phyloP scores from a whole-genome alignment of 2,329 filamentous ascomycete species.

The Pseudogymnoascus sp. region DNA sequence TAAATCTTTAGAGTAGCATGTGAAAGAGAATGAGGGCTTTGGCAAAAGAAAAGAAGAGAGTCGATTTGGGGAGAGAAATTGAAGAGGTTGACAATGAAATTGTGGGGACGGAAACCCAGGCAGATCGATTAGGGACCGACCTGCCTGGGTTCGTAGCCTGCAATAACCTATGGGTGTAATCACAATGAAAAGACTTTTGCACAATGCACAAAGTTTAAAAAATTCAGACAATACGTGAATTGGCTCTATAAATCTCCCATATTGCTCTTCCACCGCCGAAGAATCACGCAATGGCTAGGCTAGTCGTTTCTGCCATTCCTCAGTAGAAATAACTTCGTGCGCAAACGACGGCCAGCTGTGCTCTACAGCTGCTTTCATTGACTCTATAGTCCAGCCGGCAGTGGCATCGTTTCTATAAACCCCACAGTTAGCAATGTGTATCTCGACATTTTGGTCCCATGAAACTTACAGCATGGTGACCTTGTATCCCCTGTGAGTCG shows the following conservation, averaged over 20 bases:
- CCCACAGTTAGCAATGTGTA: background rate
- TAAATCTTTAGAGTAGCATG: background rate
- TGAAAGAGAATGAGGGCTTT: background rate
- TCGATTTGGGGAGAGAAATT: background rate
- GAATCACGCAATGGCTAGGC: background rate
- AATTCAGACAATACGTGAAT: background rate
- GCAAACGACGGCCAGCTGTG: conserved; percentile 26
- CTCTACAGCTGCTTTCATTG: conserved; percentile 22
- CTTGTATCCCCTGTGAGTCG: conserved; percentile 21
- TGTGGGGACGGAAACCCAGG: background rate
- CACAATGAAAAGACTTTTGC: background rate
- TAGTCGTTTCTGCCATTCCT: background rate
- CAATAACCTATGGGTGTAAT: background rate
- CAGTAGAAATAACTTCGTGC: conserved; percentile 17
- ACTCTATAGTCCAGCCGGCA: conserved; percentile 21
- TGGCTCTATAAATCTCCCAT: background rate
- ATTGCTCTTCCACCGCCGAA: background rate
- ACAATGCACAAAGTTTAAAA: background rate
- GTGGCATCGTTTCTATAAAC: conserved; percentile 18
- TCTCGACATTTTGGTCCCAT: background rate
- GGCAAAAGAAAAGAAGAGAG: background rate
- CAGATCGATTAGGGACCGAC: background rate
- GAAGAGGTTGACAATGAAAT: background rate
- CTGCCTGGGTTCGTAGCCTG: background rate
- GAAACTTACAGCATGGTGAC: conserved; percentile 22